phyloP scores from a whole-genome alignment of 2,329 filamentous ascomycete genomes.

The Hirsutella rhossiliensis region DNA sequence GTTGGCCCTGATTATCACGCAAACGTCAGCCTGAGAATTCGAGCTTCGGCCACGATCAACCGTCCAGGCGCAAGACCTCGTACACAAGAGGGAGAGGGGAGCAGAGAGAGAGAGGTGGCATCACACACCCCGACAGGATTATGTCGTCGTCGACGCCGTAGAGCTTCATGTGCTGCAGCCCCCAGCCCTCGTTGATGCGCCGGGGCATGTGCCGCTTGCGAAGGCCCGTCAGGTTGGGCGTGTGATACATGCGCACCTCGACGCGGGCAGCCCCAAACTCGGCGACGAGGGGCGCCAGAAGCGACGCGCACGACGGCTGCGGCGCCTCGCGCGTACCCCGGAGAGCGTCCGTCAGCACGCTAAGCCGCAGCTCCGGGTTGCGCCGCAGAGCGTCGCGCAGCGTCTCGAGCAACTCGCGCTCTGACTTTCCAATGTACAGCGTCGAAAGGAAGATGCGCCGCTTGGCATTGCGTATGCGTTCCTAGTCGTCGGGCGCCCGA shows the following conservation, averaged over 20 bases:
- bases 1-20: constrained; percentile 49
- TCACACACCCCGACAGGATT: constrained; percentile 72
- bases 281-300: constrained; percentile 69
- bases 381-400: constrained; percentile 61
- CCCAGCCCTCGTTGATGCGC: constrained; percentile 96
- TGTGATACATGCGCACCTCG: constrained; percentile 95
- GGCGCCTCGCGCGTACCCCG: constrained; percentile 87
- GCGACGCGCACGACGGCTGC: constrained; percentile 71
- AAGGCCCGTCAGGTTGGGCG: constrained; percentile 81
- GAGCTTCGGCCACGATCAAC: no score
- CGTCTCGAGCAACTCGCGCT: constrained; percentile 75
- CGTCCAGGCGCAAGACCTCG: no score
- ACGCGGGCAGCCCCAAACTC: constrained; percentile 80
- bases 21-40: background rate
- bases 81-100: no score
- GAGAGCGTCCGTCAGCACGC: constrained; percentile 82
- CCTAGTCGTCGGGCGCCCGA: constrained; percentile 26
- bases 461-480: constrained; percentile 71
- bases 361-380: constrained; percentile 69
- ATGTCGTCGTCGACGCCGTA: constrained; percentile 94
- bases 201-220: constrained; percentile 75
- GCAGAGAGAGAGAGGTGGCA: background rate
- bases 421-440: constrained; percentile 88
- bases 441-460: constrained; percentile 85
- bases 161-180: constrained; percentile 96